These are phyloP conservation scores for Aspergillus sp. DNA, from an alignment of 2,329 filamentous ascomycete species.

Conservation along the genomic window DNA sequence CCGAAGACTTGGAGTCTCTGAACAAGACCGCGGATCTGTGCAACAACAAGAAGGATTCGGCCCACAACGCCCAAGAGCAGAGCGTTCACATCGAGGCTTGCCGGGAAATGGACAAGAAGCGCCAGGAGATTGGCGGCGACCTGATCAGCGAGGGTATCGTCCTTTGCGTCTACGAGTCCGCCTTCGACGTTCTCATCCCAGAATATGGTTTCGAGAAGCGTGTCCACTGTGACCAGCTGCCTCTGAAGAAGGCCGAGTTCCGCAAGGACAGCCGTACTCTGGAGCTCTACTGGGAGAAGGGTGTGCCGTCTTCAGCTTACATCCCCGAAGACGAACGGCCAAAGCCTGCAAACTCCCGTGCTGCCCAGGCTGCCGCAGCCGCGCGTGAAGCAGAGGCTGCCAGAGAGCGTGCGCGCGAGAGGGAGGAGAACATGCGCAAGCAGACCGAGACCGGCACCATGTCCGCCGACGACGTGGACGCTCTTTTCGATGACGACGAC, in stretches of 20 bases:
- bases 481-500: slow-evolving; percentile 92
- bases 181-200: slow-evolving; percentile 95
- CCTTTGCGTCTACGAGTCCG: slow-evolving; percentile 95
- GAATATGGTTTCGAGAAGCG: slow-evolving; percentile 99
- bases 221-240: slow-evolving; percentile 96
- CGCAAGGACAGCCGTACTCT: slow-evolving; percentile 92
- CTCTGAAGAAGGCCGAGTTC: slow-evolving; percentile 97
- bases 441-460: slow-evolving; percentile 94
- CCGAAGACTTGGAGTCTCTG: slow-evolving; percentile 81
- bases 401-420: slow-evolving; percentile 77
- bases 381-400: slow-evolving; percentile 79
- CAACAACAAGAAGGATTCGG: slow-evolving; percentile 99
- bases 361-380: slow-evolving; percentile 72
- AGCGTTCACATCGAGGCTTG: slow-evolving; percentile 98
- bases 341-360: slow-evolving; percentile 74
- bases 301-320: slow-evolving; percentile 91
- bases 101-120: slow-evolving; percentile 89
- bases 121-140: slow-evolving; percentile 82
- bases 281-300: slow-evolving; percentile 99
- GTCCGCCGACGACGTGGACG: slow-evolving; percentile 87
- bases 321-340: slow-evolving; percentile 96
- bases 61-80: slow-evolving; percentile 95
- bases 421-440: slow-evolving; percentile 86
- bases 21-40: slow-evolving; percentile 92
- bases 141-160: slow-evolving; percentile 95